Evolutionary conservation across 2,329 filamentous ascomycete genomes (phyloP).

Genomic region (Pseudogymnoascus sp.): DNA sequence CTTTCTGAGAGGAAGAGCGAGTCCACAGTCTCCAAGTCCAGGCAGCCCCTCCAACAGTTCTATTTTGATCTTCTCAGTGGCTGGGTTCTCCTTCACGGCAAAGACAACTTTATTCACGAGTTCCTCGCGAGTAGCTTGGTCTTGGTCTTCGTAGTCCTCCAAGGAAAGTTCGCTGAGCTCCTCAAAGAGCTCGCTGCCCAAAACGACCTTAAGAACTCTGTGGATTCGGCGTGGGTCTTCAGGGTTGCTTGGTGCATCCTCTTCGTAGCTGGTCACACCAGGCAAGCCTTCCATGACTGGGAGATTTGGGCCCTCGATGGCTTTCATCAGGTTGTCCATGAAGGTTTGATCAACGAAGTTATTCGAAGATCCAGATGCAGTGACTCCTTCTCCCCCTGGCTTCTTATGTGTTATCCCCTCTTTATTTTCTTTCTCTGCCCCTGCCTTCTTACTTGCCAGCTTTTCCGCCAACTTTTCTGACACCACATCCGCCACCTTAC

Average conservation of each 20-base stretch:
- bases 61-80: neutral
- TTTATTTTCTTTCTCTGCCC: neutral
- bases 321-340: constrained; percentile 1
- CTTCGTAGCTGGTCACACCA: neutral
- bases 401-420: neutral
- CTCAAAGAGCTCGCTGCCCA: neutral
- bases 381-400: neutral
- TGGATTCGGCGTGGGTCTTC: constrained; percentile 1
- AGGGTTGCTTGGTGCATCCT: neutral
- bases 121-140: neutral
- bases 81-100: neutral
- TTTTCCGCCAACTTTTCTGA: neutral
- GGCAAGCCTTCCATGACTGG: neutral
- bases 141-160: neutral
- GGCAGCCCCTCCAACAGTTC: neutral
- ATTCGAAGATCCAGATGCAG: neutral
- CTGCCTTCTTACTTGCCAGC: neutral
- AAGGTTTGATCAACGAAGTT: neutral
- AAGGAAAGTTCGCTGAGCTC: neutral
- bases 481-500: neutral
- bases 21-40: neutral
- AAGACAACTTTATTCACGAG: neutral
- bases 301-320: neutral
- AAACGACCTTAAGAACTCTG: neutral
- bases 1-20: neutral